These are phyloP conservation scores for Tetrahymena elliotti DNA, from an alignment of 73 alveolate species.

Conservation along the genomic window DNA sequence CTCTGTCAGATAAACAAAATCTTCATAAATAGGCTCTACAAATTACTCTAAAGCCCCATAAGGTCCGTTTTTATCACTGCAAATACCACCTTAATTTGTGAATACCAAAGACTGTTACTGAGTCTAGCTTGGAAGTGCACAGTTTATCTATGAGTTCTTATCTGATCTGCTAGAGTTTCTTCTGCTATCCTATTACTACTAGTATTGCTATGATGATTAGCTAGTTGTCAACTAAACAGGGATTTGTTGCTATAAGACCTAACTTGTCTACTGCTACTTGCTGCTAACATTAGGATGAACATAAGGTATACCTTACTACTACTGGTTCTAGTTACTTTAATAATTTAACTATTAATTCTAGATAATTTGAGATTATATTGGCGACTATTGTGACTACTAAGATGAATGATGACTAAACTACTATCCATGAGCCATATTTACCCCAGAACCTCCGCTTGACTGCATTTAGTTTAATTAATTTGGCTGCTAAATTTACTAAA, in stretches of 20 bases:
- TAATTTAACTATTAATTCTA: not conserved
- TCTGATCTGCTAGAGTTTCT: not conserved
- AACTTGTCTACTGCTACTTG: not conserved
- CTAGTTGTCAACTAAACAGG: not conserved
- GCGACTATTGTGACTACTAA: not conserved
- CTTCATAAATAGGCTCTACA: not conserved
- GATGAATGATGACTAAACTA: not conserved
- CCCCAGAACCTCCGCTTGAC: not conserved
- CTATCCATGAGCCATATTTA: not conserved
- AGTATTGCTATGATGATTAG: not conserved
- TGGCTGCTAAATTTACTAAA: not conserved
- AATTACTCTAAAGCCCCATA: not conserved
- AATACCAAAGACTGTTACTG: not conserved
- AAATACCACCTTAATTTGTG: not conserved
- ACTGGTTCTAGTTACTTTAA: not conserved
- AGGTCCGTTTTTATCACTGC: not conserved
- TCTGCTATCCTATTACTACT: not conserved
- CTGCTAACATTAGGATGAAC: not conserved
- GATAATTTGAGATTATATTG: not conserved
- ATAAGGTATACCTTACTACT: not conserved
- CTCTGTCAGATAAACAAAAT: not conserved
- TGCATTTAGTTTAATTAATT: not conserved
- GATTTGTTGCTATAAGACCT: not conserved
- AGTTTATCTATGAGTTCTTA: not conserved
- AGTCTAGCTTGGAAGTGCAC: not conserved